These are phyloP conservation scores for Nicotiana knightiana DNA, from an alignment of 257 asterid species.

Conservation along the genomic window DNA sequence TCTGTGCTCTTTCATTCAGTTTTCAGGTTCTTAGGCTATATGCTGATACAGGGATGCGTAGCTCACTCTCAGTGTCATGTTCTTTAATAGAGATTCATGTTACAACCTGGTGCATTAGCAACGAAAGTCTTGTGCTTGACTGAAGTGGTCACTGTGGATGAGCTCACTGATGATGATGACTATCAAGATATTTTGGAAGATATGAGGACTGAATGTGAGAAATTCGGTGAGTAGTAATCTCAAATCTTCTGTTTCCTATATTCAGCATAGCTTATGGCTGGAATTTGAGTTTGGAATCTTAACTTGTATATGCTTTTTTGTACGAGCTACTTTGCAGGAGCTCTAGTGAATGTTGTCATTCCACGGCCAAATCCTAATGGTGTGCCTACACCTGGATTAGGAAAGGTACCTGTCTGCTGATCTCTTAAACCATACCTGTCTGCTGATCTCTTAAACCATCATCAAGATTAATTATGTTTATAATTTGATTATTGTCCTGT, in stretches of 20 bases:
- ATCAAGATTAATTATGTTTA: not conserved
- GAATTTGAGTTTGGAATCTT: conserved; percentile 14
- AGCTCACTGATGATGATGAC: conserved; percentile 70
- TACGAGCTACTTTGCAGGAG: conserved; percentile 41
- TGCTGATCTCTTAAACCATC: not conserved
- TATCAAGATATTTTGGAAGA: conserved; percentile 81
- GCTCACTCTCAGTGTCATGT: not conserved
- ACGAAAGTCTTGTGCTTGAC: conserved; percentile 85
- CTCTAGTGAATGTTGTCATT: conserved; percentile 63
- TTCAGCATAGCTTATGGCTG: conserved; percentile 9
- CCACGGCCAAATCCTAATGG: conserved; percentile 80
- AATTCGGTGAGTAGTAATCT: conserved; percentile 29
- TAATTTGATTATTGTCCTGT: not conserved
- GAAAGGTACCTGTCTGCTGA: conserved; percentile 49
- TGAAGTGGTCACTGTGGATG: conserved; percentile 61
- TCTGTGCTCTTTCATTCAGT: not conserved
- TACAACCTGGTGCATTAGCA: conserved; percentile 51
- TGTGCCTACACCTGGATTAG: conserved; percentile 75
- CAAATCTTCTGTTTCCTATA: not conserved
- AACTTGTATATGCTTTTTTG: not conserved
- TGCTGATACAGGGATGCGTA: not conserved
- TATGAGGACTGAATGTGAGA: conserved; percentile 84
- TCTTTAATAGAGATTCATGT: conserved; percentile 60
- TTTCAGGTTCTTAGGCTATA: not conserved
- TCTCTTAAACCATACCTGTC: not conserved